Percentiles rank a stretch among this genome's conserved stretches.
phyloP scores from a whole-genome alignment of 2,329 filamentous ascomycete species.

The Trichoderma semiorbis region DNA sequence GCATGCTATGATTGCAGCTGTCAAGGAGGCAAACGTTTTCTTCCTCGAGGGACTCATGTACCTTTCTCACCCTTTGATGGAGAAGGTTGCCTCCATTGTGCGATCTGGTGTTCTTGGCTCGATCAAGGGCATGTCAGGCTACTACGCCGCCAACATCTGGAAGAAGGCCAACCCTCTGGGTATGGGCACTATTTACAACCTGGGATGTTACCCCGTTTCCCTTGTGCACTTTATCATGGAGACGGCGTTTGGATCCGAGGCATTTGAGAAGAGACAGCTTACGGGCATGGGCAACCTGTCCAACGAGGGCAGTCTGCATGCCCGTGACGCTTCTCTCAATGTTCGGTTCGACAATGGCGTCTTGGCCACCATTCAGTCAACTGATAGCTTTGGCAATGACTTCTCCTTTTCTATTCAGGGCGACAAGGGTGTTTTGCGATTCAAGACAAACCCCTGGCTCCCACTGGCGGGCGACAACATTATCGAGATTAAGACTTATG shows the following conservation, averaged over 20 bases:
- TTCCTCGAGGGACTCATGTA: slow-evolving; percentile 31
- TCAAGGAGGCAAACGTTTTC: slow-evolving; percentile 24
- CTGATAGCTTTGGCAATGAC: slow-evolving; percentile 28
- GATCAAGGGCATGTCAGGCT: slow-evolving; percentile 25
- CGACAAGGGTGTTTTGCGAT: slow-evolving; percentile 24
- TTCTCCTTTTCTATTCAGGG: slow-evolving; percentile 26
- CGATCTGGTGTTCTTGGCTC: slow-evolving; percentile 23
- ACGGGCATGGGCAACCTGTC: slow-evolving; percentile 25
- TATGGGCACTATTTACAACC: slow-evolving; percentile 30
- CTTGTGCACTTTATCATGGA: slow-evolving; percentile 28
- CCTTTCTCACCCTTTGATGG: slow-evolving; percentile 27
- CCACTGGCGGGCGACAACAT: slow-evolving; percentile 26
- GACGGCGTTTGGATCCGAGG: slow-evolving; percentile 23
- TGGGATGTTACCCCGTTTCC: slow-evolving; percentile 30
- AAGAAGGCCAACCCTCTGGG: slow-evolving; percentile 28
- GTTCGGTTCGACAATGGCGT: slow-evolving; percentile 25
- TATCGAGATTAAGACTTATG: slow-evolving; percentile 25
- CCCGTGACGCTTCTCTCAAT: slow-evolving; percentile 25
- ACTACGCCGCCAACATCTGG: slow-evolving; percentile 30
- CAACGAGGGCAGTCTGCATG: slow-evolving; percentile 22
- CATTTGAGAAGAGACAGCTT: slow-evolving; percentile 22
- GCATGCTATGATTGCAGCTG: slow-evolving; percentile 24
- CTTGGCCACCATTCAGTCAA: slow-evolving; percentile 27
- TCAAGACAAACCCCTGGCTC: slow-evolving; percentile 30
- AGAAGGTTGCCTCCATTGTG: slow-evolving; percentile 24